Base-by-base conservation (phyloP, 345 rosid genomes). In the Clausena lansium region DNA sequence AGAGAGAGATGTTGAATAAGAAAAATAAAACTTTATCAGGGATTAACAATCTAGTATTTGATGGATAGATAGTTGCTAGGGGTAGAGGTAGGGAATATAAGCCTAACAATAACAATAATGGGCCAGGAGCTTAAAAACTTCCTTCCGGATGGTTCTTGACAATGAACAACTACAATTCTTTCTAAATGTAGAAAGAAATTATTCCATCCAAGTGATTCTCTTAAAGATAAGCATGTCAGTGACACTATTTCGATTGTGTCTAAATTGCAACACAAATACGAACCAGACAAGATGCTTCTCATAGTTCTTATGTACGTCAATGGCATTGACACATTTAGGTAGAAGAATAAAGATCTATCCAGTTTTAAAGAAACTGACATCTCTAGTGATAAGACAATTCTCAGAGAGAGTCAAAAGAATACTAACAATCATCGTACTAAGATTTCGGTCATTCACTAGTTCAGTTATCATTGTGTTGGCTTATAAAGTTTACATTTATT, bases 401-500 rank as follows among this genome's bases (percentile, higher is more conserved):
- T 15, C 52, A 6, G 14, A 2, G 9, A 45, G n/a, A 45, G 72
- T 13, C 70, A 36, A 47, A 3, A 27, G 25, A 25, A 22, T 45
- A 30, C 28, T 8, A 20, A 54, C 4, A 17, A 35, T 41, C 13
- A 72, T 35, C 6, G 0, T 20, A 32, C 28, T 9, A 54, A 32
- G 20, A 10, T 33, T 55, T 71, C 59, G 20, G 25, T 19, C 24
- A 17, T 32, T 54, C 63, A 32, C 5, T 55, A 9, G 0, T 41
- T 24, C 7, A 68, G 22, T 41, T 68, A 68, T 41, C 57, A 67
- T 9, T 68, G 9, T 60, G 22, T 50, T 30, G 74, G 17, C 55
- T 69, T 69, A 69, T 25, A 24, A 69, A 24, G 35, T 69, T 69
- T 69, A 41, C 72, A 47, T 41, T 69, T 45, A 25, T 45, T 25